Conservation (phyloP, 192 early-diverging fungal species). For the Podila epicladia region DNA sequence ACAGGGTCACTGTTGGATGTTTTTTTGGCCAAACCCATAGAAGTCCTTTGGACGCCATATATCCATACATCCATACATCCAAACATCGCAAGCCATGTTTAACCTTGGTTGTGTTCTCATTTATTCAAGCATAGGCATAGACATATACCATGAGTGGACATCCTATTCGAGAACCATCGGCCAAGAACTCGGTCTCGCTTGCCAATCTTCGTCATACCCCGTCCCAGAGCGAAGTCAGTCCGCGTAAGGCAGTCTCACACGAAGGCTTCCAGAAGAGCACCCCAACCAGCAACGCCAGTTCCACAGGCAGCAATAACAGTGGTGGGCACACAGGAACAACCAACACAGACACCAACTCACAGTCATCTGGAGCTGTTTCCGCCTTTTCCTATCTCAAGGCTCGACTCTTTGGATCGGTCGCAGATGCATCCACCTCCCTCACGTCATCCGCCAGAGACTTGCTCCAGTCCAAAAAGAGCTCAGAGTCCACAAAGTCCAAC, state of each 20-base stretch:
- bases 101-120: neutral
- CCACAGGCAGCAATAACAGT: neutral
- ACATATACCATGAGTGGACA: neutral
- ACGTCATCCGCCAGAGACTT: slow-evolving; percentile 25
- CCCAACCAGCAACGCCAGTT: slow-evolving; percentile 8
- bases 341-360: neutral
- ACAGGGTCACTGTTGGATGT: too few relatives aligned
- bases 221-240: slow-evolving; percentile 13
- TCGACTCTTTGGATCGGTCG: slow-evolving; percentile 31
- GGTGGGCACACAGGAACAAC: neutral
- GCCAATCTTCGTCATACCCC: slow-evolving; percentile 19
- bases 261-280: slow-evolving; percentile 30
- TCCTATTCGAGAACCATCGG: neutral
- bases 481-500: slow-evolving; percentile 4
- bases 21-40: too few relatives aligned
- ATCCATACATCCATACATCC: neutral
- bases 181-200: slow-evolving; percentile 16
- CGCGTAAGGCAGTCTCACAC: slow-evolving; percentile 25
- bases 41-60: too few relatives aligned
- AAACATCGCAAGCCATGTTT: neutral
- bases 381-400: slow-evolving; percentile 38
- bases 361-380: slow-evolving; percentile 8
- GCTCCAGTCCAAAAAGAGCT: slow-evolving; percentile 14
- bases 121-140: neutral
- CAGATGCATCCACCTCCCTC: slow-evolving; percentile 23